Conservation (phyloP, 495 filamentous ascomycete genomes). For the Patellaria atrata region DNA sequence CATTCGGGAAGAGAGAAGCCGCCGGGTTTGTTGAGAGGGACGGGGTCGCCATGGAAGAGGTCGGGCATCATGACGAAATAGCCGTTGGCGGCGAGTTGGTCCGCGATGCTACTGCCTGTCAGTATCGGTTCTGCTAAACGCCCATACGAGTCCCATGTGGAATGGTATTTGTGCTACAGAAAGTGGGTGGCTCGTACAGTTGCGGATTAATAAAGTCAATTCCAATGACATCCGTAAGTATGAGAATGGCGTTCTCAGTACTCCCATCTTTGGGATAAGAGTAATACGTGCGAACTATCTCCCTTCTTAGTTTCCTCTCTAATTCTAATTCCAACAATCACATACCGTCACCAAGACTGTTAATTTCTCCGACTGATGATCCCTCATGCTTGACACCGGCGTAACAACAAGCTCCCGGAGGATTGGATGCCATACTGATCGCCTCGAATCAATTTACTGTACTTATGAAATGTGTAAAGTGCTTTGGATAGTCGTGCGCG, state of each 20-base stretch:
- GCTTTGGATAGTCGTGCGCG: too few species aligned
- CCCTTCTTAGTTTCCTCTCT: neutral
- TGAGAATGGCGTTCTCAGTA: slow-evolving; percentile 30
- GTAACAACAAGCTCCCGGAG: slow-evolving; percentile 30
- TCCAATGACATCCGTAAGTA: slow-evolving; percentile 32
- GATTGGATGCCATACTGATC: slow-evolving; percentile 32
- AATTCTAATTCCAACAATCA: neutral
- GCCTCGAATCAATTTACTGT: slow-evolving; percentile 1
- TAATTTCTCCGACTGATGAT: slow-evolving; percentile 27
- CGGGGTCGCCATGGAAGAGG: slow-evolving; percentile 57
- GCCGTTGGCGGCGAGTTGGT: slow-evolving; percentile 41
- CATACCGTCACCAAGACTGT: slow-evolving; percentile 27
- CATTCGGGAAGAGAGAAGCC: slow-evolving; percentile 48
- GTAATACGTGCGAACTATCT: slow-evolving; percentile 32
- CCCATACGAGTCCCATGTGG: too few species aligned
- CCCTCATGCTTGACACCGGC: slow-evolving; percentile 34
- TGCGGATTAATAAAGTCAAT: slow-evolving; percentile 60
- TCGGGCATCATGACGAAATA: slow-evolving; percentile 68
- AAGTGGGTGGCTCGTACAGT: slow-evolving; percentile 31
- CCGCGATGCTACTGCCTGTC: slow-evolving; percentile 41
- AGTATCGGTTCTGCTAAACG: neutral
- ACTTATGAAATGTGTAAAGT: too few species aligned
- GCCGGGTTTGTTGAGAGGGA: slow-evolving; percentile 41
- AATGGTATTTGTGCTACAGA: too few species aligned
- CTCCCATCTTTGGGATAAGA: slow-evolving; percentile 27